These are phyloP conservation scores for Huiozyma naganishii DNA, from an alignment of 805 yeast genomes.

Conservation along the genomic window DNA sequence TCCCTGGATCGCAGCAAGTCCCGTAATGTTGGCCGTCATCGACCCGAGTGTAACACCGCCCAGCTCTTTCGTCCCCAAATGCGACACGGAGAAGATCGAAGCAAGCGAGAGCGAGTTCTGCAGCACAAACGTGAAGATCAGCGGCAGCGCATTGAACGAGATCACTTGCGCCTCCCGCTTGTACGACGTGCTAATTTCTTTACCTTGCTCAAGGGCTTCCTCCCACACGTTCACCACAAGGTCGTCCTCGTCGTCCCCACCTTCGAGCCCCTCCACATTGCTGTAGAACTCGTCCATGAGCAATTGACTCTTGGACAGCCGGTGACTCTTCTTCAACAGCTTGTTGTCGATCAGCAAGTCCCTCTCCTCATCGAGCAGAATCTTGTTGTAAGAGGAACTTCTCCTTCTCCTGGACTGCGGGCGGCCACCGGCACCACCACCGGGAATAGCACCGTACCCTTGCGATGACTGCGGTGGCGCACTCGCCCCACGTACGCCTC, in stretches of 20 bases:
- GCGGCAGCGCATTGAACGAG: slow-evolving; percentile 43
- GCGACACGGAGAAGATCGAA: slow-evolving; percentile 67
- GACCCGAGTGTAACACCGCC: slow-evolving; percentile 69
- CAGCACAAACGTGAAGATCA: slow-evolving; percentile 54
- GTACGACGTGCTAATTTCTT: slow-evolving; percentile 18
- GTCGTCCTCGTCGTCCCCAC: slow-evolving; percentile 4
- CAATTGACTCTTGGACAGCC: slow-evolving; percentile 3
- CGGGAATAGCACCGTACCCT: background rate
- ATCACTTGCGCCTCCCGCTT: slow-evolving; percentile 37
- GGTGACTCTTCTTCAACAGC: slow-evolving; percentile 7
- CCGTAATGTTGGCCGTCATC: slow-evolving; percentile 71
- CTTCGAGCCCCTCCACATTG: slow-evolving; percentile 3
- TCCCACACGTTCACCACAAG: slow-evolving; percentile 24
- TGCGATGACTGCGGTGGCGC: too few species aligned
- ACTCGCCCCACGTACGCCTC: too few species aligned
- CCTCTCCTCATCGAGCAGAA: slow-evolving; percentile 23
- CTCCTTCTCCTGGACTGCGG: background rate
- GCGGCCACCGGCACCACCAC: background rate
- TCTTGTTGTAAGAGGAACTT: slow-evolving; percentile 10
- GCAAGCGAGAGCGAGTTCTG: slow-evolving; percentile 70
- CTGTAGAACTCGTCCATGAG: slow-evolving; percentile 8
- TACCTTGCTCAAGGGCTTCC: slow-evolving; percentile 23
- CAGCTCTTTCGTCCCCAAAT: slow-evolving; percentile 56
- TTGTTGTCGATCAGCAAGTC: slow-evolving; percentile 26
- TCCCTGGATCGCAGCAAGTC: slow-evolving; percentile 66